These are phyloP conservation scores for Dactylellina haptotyla DNA, from an alignment of 2,329 filamentous ascomycete species.

Conservation along the genomic window DNA sequence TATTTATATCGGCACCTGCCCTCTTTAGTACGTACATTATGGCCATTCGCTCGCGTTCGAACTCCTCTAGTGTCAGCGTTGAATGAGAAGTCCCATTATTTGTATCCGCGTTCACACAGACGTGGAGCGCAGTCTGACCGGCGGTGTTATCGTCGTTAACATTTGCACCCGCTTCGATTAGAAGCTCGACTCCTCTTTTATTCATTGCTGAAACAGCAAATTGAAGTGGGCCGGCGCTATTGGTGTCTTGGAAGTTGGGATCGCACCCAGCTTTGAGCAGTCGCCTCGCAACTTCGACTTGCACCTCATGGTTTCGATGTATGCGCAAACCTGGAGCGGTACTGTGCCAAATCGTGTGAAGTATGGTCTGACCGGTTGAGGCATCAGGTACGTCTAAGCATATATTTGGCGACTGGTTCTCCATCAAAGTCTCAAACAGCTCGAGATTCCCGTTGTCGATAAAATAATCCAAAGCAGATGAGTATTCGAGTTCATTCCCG, in stretches of 20 bases:
- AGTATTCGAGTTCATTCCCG: not conserved
- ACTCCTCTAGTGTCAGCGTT: not conserved
- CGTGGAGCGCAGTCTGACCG: conserved; percentile 11
- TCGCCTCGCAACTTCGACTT: conserved; percentile 1
- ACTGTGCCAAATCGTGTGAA: not conserved
- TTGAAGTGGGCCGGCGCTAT: conserved; percentile 10
- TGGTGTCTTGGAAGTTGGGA: conserved; percentile 22
- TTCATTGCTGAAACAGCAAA: not conserved
- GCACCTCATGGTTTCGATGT: not conserved
- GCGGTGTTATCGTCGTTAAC: conserved; percentile 30
- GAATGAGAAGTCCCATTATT: too few relatives aligned
- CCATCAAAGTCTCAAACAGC: conserved; percentile 13
- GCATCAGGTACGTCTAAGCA: not conserved
- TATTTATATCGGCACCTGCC: conserved; percentile 22
- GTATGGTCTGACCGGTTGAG: not conserved
- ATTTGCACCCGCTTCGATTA: conserved; percentile 14
- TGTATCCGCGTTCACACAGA: not conserved
- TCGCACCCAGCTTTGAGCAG: conserved; percentile 31
- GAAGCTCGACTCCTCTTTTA: conserved; percentile 18
- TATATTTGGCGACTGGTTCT: not conserved
- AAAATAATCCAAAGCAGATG: not conserved
- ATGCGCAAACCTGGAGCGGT: too few relatives aligned
- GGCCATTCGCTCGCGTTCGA: not conserved
- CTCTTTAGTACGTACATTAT: conserved; percentile 8
- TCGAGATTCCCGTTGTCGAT: not conserved